A percentile compares a stretch with the other conserved stretches of the same genome.
Conservation (phyloP, 768 basidiomycete genomes). For the Amanita rimosa region DNA sequence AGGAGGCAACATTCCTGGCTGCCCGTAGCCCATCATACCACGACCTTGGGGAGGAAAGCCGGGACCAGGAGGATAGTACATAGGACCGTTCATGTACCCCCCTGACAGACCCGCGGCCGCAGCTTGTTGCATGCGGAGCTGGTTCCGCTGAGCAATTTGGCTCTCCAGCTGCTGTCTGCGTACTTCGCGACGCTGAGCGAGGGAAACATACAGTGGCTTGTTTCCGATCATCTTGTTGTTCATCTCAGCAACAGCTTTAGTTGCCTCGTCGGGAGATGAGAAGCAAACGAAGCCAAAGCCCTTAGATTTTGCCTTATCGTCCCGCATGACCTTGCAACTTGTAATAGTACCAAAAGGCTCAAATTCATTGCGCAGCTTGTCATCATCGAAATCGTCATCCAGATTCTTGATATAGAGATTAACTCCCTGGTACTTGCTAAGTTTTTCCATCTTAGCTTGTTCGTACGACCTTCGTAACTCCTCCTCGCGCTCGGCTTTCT, state of each 20-base stretch:
- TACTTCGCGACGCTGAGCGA: conserved; percentile 96
- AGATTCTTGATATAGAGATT: conserved; percentile 99
- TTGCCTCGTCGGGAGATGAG: conserved; percentile 96
- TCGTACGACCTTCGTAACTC: conserved; percentile 91
- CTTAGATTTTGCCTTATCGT: conserved; percentile 87
- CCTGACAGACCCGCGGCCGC: conserved; percentile 78
- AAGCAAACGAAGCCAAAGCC: conserved; percentile 99
- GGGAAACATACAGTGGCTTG: conserved; percentile 97
- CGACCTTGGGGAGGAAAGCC: conserved; percentile 78
- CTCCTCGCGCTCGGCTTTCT: conserved; percentile 97
- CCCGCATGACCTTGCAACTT: conserved; percentile 98
- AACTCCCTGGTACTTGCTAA: conserved; percentile 97
- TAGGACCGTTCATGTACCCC: conserved; percentile 74
- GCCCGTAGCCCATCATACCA: conserved; percentile 70
- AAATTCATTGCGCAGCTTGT: conserved; percentile 92
- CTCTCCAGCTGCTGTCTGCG: conserved; percentile 97
- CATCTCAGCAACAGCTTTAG: conserved; percentile 99
- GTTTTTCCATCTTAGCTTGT: conserved; percentile 91
- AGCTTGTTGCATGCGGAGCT: conserved; percentile 94
- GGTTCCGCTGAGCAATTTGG: conserved; percentile 96
- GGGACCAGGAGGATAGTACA: conserved; percentile 81
- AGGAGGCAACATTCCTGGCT: conserved; percentile 81
- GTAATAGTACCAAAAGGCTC: conserved; percentile 96
- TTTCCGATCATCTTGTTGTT: conserved; percentile 99
- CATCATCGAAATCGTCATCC: conserved; percentile 96